Evolutionary conservation across 352 stramenopile genomes (phyloP).

Genomic region (Phytopythium cucurbitacearum): DNA sequence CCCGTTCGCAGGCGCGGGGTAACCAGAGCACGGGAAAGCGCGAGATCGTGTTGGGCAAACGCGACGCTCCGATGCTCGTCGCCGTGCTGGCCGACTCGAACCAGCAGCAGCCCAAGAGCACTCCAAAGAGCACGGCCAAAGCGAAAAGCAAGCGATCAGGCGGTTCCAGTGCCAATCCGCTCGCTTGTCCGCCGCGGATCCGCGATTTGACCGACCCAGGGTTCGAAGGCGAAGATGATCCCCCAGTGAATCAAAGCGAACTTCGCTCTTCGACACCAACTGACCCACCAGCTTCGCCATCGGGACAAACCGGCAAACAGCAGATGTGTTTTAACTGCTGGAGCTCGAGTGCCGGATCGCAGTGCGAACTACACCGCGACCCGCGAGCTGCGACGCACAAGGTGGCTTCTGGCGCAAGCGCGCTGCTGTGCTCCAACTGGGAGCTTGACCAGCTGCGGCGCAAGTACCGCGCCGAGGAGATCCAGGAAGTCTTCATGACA

Average conservation of each 20-base stretch:
- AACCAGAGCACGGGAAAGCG: constrained; percentile 20
- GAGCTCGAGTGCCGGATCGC: constrained; percentile 82
- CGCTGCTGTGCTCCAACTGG: constrained; percentile 92
- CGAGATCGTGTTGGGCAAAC: constrained; percentile 63
- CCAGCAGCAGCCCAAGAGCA: constrained; percentile 10
- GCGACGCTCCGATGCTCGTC: constrained; percentile 56
- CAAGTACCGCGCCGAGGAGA: constrained; percentile 88
- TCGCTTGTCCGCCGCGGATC: constrained; percentile 44
- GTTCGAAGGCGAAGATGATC: constrained; percentile 38
- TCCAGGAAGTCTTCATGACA: constrained; percentile 92
- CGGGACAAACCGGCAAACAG: constrained; percentile 4
- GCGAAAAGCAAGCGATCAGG: constrained; percentile 8
- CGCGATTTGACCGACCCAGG: constrained; percentile 72
- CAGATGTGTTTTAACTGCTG: constrained; percentile 92
- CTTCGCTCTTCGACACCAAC: no score
- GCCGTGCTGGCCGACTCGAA: constrained; percentile 35
- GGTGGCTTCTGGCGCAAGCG: constrained; percentile 56
- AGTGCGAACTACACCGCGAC: constrained; percentile 65
- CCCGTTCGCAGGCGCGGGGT: constrained; percentile 10
- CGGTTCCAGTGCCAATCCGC: constrained; percentile 8
- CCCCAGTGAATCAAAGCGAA: no score
- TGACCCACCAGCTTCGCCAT: constrained; percentile 1
- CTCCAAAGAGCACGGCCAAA: constrained; percentile 15
- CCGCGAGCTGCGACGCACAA: constrained; percentile 39
- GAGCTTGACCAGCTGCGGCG: constrained; percentile 83